Evolutionary conservation across 768 basidiomycete genomes (phyloP).

Genomic region (Pisolithus sp.): DNA sequence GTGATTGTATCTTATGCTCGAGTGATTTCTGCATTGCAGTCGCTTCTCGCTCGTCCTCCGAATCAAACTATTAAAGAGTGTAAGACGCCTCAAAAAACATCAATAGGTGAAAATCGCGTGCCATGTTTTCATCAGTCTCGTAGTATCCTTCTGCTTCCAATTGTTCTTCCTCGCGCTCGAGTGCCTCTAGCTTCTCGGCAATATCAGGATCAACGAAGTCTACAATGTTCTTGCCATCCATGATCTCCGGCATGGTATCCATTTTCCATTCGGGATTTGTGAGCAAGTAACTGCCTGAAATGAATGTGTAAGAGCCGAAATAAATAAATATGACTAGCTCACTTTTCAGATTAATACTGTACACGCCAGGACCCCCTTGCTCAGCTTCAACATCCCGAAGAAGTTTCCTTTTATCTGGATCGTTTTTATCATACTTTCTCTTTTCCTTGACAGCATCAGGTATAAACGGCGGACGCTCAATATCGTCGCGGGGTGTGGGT

Average conservation of each 20-base stretch:
- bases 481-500: constrained; percentile 86
- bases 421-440: constrained; percentile 81
- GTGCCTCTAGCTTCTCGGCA: constrained; percentile 90
- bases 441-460: constrained; percentile 74
- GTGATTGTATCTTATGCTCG: constrained; percentile 62
- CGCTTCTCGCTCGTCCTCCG: constrained; percentile 79
- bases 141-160: constrained; percentile 96
- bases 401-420: constrained; percentile 68
- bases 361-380: constrained; percentile 86
- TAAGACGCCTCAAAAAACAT: neutral
- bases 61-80: constrained; percentile 31
- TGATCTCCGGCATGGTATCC: constrained; percentile 96
- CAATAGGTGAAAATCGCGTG: constrained; percentile 27
- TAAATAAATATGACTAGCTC: constrained; percentile 11
- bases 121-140: constrained; percentile 82
- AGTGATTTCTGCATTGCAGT: constrained; percentile 53
- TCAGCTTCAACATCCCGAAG: constrained; percentile 80
- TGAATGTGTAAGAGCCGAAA: constrained; percentile 1
- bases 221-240: constrained; percentile 97
- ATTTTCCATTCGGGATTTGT: constrained; percentile 90
- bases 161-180: constrained; percentile 93
- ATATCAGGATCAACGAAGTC: constrained; percentile 99
- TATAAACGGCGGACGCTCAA: constrained; percentile 81
- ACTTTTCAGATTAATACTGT: constrained; percentile 88
- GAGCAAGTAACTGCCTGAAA: constrained; percentile 82